phyloP scores from a whole-genome alignment of 1,139 yeast genomes.

The Lodderomyces elongisporus region DNA sequence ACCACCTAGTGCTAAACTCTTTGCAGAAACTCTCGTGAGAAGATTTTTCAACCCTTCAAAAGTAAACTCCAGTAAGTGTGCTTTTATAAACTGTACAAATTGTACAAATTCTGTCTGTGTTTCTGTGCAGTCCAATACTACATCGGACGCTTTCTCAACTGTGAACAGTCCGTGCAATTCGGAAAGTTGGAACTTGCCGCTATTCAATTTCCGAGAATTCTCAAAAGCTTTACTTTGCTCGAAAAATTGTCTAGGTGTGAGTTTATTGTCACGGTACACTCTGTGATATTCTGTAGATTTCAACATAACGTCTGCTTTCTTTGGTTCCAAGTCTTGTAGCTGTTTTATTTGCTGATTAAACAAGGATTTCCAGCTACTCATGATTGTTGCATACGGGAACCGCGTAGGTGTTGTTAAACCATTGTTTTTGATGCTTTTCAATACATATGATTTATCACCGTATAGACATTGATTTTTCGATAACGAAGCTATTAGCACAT shows the following conservation, averaged over 20 bases:
- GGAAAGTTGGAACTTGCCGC: slow-evolving; percentile 14
- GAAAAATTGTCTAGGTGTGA: slow-evolving; percentile 13
- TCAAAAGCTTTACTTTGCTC: slow-evolving; percentile 17
- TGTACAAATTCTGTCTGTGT: slow-evolving; percentile 4
- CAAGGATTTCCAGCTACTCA: slow-evolving; percentile 26
- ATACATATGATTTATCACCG: slow-evolving; percentile 23
- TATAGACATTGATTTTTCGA: slow-evolving; percentile 25
- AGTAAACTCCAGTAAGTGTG: slow-evolving; percentile 16
- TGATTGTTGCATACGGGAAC: slow-evolving; percentile 27
- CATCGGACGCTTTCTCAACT: slow-evolving; percentile 2
- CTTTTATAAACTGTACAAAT: slow-evolving; percentile 16
- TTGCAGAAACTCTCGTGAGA: slow-evolving; percentile 6
- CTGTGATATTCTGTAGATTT: too few species aligned
- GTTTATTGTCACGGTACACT: too few species aligned
- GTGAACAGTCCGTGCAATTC: slow-evolving; percentile 9
- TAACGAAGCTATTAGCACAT: slow-evolving; percentile 27
- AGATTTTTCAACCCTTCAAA: slow-evolving; percentile 18
- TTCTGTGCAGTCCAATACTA: not conserved
- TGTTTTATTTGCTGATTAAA: slow-evolving; percentile 21
- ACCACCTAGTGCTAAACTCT: not conserved
- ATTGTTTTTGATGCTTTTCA: slow-evolving; percentile 3
- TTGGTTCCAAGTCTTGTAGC: slow-evolving; percentile 11
- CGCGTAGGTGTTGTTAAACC: slow-evolving; percentile 9
- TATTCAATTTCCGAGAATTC: slow-evolving; percentile 14
- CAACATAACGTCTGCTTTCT: too few species aligned